Percentiles rank a stretch among this genome's conserved stretches.
These are phyloP conservation scores for Metarhizium guizhouense DNA, from an alignment of 2,329 filamentous ascomycete species.

Conservation along the genomic window DNA sequence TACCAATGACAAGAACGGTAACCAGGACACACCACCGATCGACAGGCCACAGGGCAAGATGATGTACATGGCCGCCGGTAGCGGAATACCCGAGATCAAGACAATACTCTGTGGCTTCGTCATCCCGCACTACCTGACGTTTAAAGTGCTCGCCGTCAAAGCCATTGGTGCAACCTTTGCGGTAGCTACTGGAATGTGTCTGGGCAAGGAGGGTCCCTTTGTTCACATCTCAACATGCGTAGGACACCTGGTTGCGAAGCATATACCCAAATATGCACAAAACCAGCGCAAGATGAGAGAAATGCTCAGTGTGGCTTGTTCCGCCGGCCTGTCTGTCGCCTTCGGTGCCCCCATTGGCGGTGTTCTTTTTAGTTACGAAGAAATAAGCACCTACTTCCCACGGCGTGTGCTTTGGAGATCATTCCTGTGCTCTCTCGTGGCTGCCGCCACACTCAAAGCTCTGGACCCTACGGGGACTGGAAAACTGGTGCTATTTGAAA, in stretches of 20 bases:
- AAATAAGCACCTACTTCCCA: constrained; percentile 52
- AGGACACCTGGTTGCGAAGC: constrained; percentile 40
- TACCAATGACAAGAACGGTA: constrained; percentile 2
- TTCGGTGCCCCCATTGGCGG: constrained; percentile 55
- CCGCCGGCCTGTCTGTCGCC: constrained; percentile 48
- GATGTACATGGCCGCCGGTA: constrained; percentile 51
- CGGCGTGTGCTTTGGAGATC: constrained; percentile 46
- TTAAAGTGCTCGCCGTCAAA: constrained; percentile 47
- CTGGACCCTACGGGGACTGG: constrained; percentile 53
- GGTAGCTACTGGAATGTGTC: constrained; percentile 49
- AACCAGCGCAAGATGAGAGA: constrained; percentile 51
- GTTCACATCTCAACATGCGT: constrained; percentile 53
- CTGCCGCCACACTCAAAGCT: constrained; percentile 44
- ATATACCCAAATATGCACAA: constrained; percentile 47
- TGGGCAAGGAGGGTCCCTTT: constrained; percentile 55
- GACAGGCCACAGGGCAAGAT: constrained; percentile 28
- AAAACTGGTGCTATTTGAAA: constrained; percentile 52
- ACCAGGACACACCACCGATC: constrained; percentile 5
- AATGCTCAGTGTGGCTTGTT: constrained; percentile 47
- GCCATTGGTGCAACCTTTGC: constrained; percentile 49
- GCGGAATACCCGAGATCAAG: constrained; percentile 54
- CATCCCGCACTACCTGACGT: constrained; percentile 46
- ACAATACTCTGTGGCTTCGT: constrained; percentile 52
- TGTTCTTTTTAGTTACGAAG: constrained; percentile 51
- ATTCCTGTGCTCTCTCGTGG: constrained; percentile 48